Conservation (phyloP, 1,284 basidiomycete genomes). For the Chondrostereum purpureum region DNA sequence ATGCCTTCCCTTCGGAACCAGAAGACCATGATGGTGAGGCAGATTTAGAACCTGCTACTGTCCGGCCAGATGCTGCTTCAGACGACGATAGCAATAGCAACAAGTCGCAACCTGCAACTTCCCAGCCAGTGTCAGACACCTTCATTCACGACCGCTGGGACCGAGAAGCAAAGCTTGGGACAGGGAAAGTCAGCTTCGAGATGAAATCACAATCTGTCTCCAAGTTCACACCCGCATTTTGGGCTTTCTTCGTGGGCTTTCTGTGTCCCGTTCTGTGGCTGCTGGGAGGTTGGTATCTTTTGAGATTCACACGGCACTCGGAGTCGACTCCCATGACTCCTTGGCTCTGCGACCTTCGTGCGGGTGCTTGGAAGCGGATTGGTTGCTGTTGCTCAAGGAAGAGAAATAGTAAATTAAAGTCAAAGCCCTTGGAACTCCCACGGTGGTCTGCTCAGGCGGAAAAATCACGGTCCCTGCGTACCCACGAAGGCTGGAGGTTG, state of each 20-base stretch:
- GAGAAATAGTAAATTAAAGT: constrained; percentile 20
- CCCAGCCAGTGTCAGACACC: constrained; percentile 22
- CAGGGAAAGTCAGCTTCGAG: constrained; percentile 22
- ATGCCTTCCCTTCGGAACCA: no score
- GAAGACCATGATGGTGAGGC: no score
- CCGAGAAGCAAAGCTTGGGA: constrained; percentile 31
- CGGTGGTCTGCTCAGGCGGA: background rate
- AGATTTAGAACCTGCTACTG: no score
- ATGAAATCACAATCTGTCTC: constrained; percentile 20
- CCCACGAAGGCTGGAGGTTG: constrained; percentile 36
- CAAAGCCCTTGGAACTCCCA: constrained; percentile 7
- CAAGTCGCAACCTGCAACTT: no score
- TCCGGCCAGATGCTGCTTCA: no score
- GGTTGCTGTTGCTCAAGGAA: constrained; percentile 22
- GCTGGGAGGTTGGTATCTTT: constrained; percentile 65
- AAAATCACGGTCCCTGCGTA: background rate
- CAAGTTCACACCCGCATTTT: constrained; percentile 39
- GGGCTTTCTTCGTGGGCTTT: constrained; percentile 68
- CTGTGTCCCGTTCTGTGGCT: constrained; percentile 63
- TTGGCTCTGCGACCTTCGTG: constrained; percentile 43
- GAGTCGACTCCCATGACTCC: constrained; percentile 30
- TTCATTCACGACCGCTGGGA: constrained; percentile 36
- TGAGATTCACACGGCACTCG: no score
- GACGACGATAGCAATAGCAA: background rate
- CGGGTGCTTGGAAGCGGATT: constrained; percentile 11